Conservation (phyloP, 2,329 filamentous ascomycete genomes). For the Aspergillus pseudonomiae region DNA sequence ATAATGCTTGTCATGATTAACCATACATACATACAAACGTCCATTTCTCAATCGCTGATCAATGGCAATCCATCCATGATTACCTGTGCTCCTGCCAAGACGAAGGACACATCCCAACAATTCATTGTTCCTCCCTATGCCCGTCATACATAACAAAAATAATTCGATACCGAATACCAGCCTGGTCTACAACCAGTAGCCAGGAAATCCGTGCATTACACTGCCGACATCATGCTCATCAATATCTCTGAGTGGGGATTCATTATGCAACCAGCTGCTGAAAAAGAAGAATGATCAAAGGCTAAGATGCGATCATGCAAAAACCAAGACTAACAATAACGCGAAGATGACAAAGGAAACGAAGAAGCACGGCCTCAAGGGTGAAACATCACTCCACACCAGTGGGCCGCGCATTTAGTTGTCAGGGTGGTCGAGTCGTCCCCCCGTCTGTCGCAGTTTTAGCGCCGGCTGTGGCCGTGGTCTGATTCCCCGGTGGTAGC, state of each 20-base stretch:
- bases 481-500: constrained; percentile 64
- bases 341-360: not conserved
- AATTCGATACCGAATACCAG: constrained; percentile 2
- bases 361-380: not conserved
- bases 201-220: constrained; percentile 16
- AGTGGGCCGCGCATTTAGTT: constrained; percentile 5
- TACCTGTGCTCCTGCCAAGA: not conserved
- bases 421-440: constrained; percentile 37
- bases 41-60: not conserved
- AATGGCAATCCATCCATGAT: not conserved
- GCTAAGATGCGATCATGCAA: constrained; percentile 8
- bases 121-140: not conserved
- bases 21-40: not conserved
- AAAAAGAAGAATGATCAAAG: constrained; percentile 9
- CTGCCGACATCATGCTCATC: constrained; percentile 22
- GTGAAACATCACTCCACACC: constrained; percentile 1
- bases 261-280: constrained; percentile 15
- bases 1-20: not conserved
- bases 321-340: constrained; percentile 8
- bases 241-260: constrained; percentile 26
- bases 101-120: not conserved
- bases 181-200: constrained; percentile 1
- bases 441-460: constrained; percentile 33
- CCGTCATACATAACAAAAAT: constrained; percentile 4
- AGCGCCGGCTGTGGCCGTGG: constrained; percentile 21